phyloP scores from a whole-genome alignment of 148 eudicot species.

The Bassia scoparia region DNA sequence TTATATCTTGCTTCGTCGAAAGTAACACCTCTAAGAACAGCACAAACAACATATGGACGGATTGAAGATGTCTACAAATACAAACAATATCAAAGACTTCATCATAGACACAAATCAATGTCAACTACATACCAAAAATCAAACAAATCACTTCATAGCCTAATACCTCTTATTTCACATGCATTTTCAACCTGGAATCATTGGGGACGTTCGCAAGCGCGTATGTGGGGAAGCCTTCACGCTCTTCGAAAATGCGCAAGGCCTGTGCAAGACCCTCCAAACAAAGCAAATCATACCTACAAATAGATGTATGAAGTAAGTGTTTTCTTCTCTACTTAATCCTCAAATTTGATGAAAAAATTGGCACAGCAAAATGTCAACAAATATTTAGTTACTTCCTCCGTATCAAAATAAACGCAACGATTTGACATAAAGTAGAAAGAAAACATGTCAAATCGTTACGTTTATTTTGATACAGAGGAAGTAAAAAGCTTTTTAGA shows the following conservation, averaged over 20 bases:
- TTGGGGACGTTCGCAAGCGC: constrained; percentile 34
- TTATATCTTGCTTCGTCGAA: constrained; percentile 87
- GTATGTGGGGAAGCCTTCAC: constrained; percentile 68
- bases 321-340: not conserved
- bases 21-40: constrained; percentile 83
- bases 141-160: not conserved
- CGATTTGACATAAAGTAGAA: no score
- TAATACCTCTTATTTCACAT: constrained; percentile 83
- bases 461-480: no score
- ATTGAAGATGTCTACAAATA: constrained; percentile 58
- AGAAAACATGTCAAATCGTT: not conserved
- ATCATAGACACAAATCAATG: not conserved
- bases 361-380: no score
- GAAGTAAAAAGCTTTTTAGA: not conserved
- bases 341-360: not conserved
- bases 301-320: no score
- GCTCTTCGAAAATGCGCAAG: constrained; percentile 66
- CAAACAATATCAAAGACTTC: constrained; percentile 9
- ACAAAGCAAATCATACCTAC: constrained; percentile 95
- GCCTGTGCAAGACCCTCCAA: constrained; percentile 89
- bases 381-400: no score
- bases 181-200: constrained; percentile 77
- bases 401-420: no score
- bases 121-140: not conserved
- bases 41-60: constrained; percentile 84